Conservation (phyloP, 176 grass and related monocot genomes). For the Chloris gayana region DNA sequence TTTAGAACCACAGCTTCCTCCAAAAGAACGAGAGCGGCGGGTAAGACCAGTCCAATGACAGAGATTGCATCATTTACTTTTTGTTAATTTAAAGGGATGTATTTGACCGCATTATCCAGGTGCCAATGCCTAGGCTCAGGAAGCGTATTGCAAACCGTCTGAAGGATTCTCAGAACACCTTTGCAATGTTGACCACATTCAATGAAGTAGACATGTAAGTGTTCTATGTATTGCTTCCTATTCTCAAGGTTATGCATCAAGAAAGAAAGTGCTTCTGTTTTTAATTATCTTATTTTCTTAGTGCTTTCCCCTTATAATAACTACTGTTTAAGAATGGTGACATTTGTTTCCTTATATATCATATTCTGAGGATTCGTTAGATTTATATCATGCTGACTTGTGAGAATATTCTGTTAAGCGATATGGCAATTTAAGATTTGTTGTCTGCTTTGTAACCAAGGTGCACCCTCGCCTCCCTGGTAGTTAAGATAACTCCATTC, state of each 20-base stretch:
- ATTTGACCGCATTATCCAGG: slow-evolving; percentile 44
- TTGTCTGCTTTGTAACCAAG: neutral
- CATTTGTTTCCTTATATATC: neutral
- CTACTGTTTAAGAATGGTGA: slow-evolving; percentile 5
- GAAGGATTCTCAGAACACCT: slow-evolving; percentile 93
- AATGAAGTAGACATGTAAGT: slow-evolving; percentile 94
- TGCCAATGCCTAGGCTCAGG: slow-evolving; percentile 79
- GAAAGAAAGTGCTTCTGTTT: neutral
- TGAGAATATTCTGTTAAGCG: neutral
- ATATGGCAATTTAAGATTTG: neutral
- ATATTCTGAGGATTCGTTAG: neutral
- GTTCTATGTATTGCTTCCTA: neutral
- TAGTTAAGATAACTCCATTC: neutral
- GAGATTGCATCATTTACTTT: neutral
- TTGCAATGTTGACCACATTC: slow-evolving; percentile 83
- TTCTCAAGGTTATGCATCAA: neutral
- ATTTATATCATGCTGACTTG: too few species aligned
- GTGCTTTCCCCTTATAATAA: neutral
- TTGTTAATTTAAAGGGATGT: neutral
- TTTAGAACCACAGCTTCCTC: slow-evolving; percentile 79
- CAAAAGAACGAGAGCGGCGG: slow-evolving; percentile 77
- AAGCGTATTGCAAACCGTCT: slow-evolving; percentile 75
- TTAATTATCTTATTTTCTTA: slow-evolving; percentile 1
- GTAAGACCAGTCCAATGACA: slow-evolving; percentile 39
- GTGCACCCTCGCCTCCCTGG: neutral